Evolutionary conservation across 345 rosid species (phyloP), one percentile per base, ranked within the genome.

Genomic region (Ceriops decandra): DNA sequence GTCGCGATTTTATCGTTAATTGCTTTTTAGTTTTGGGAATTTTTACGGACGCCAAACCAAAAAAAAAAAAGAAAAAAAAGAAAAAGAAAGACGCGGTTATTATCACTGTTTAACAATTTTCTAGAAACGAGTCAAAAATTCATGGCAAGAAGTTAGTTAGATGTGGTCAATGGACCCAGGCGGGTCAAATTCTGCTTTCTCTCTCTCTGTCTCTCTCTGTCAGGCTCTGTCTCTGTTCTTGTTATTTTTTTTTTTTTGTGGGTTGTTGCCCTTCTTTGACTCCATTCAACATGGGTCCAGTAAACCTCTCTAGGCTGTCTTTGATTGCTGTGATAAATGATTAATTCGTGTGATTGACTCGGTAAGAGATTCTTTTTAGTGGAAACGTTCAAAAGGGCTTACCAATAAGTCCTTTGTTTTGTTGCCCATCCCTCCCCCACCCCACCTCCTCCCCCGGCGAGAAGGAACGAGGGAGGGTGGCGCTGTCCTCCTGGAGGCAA

Each of bases 281-380:
- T 79, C 66, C 35, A 33, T 68, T 78, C 57, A 76, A 64, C 75
- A 59, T 31, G 80, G 72, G 74, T 66, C 76, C 75, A 64, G 66
- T 68, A 22, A 62, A 56, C 67, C 65, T 19, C 75, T 61, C 3
- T 56, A 51, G 60, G 70, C 57, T 76, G 72, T 64, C 72, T 38
- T 75, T 77, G 58, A 31, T 64, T 68, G 17, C 5, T 3, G 3
- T 54, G 58, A 8, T 22, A 8, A 56, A 56, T 24, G 7, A 56
- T 56, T 24, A 10, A 24, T 56, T 24, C 59, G 0, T 56, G 59
- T 56, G 31, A 27, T 56, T 56, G 19, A 56, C 30, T 56, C 21
- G 59, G 59, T 56, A 56, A 56, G 59, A 24, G 31, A 56, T 56
- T 8, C 59, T 27, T 24, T 56, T 27, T 56, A 27, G 59, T 56